phyloP scores from a whole-genome alignment of 2,329 filamentous ascomycete species.

The Penicillium sp. region DNA sequence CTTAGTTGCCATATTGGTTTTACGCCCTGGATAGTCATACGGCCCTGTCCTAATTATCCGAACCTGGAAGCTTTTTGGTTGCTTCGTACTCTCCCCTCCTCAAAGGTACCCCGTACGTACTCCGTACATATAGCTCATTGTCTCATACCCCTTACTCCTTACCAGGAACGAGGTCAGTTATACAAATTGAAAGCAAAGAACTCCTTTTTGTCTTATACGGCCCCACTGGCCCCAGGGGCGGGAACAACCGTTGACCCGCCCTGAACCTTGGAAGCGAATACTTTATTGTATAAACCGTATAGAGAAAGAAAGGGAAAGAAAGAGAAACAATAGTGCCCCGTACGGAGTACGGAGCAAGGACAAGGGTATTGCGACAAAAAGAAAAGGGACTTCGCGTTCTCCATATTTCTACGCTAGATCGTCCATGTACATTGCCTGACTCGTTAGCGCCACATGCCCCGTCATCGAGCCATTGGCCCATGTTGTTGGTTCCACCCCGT shows the following conservation, averaged over 20 bases:
- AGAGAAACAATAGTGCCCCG: too few species aligned
- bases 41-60: neutral
- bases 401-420: slow-evolving; percentile 4
- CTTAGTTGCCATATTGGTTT: slow-evolving; percentile 1
- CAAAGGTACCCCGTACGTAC: neutral
- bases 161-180: neutral
- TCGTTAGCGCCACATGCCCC: slow-evolving; percentile 5
- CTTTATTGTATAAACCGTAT: neutral
- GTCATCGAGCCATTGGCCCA: slow-evolving; percentile 2
- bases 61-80: neutral
- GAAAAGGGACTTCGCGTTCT: neutral
- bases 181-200: neutral
- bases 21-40: neutral
- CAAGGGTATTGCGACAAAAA: neutral
- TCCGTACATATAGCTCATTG: neutral
- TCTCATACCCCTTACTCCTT: neutral
- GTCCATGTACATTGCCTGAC: slow-evolving; percentile 4
- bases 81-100: neutral
- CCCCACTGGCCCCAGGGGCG: slow-evolving; percentile 3
- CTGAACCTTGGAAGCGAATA: neutral
- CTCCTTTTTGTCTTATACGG: neutral
- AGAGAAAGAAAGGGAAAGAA: neutral
- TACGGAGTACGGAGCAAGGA: neutral
- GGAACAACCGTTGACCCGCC: slow-evolving; percentile 11
- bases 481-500: neutral